A percentile compares a stretch with the other conserved stretches of the same genome.
phyloP scores from a whole-genome alignment of 2,329 filamentous ascomycete species.

The Botrytis deweyae region DNA sequence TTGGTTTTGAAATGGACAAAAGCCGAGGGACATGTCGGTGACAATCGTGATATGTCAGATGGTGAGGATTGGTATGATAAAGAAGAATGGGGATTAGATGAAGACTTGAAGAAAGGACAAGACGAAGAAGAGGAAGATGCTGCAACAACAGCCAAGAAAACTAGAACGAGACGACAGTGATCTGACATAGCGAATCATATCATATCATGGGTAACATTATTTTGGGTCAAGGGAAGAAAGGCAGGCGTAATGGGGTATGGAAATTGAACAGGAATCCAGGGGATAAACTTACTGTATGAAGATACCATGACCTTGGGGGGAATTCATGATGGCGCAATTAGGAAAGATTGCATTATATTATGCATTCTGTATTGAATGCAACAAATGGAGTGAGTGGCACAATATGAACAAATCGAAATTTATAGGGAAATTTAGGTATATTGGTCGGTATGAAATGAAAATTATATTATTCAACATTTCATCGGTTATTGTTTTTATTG shows the following conservation, averaged over 20 bases:
- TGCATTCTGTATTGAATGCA: conserved; percentile 13
- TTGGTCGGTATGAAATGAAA: not conserved
- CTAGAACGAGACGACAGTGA: conserved; percentile 44
- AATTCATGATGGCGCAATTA: conserved; percentile 16
- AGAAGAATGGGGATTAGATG: conserved; percentile 73
- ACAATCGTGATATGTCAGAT: conserved; percentile 72
- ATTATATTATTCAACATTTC: not conserved
- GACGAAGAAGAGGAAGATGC: conserved; percentile 79
- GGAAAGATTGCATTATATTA: conserved; percentile 16
- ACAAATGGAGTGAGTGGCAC: not conserved
- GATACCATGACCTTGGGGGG: conserved; percentile 13
- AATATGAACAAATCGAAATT: not conserved
- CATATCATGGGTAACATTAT: not conserved
- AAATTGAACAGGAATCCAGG: conserved; percentile 13
- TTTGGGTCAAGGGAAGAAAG: not conserved
- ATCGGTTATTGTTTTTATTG: not conserved
- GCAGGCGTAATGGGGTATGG: conserved; percentile 19
- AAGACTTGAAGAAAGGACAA: conserved; percentile 76
- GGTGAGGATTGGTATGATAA: conserved; percentile 88
- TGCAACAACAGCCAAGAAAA: conserved; percentile 50
- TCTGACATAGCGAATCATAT: not conserved
- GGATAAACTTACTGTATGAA: conserved; percentile 11
- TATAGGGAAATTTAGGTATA: not conserved
- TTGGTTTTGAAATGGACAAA: conserved; percentile 74
- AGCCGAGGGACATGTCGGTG: conserved; percentile 69